A percentile compares a stretch with the other conserved stretches of the same genome.
phyloP scores from a whole-genome alignment of 73 alveolate species.

The Urostyla sp. region DNA sequence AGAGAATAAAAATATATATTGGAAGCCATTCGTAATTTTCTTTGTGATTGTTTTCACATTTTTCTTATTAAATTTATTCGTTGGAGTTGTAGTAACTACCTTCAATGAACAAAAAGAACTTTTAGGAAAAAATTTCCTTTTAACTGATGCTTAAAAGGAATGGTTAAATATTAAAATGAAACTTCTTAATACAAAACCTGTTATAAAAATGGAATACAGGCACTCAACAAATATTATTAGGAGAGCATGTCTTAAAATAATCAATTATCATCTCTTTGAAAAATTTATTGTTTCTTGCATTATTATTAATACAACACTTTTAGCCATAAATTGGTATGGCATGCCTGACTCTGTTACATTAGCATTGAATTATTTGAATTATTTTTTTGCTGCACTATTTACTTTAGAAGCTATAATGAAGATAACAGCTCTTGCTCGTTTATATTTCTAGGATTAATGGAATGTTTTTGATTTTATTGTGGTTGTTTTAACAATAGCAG shows the following conservation, averaged over 20 bases:
- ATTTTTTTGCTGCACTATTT: slow-evolving; percentile 59
- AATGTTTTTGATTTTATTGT: slow-evolving; percentile 75
- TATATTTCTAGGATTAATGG: slow-evolving; percentile 67
- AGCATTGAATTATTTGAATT: slow-evolving; percentile 46
- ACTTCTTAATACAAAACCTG: background rate
- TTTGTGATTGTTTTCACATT: slow-evolving; percentile 16
- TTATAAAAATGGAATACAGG: background rate
- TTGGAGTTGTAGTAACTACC: slow-evolving; percentile 22
- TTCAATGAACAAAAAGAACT: background rate
- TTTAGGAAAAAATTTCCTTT: slow-evolving; percentile 6
- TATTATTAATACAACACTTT: background rate
- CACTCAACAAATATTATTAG: background rate
- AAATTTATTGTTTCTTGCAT: slow-evolving; percentile 20
- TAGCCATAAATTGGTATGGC: slow-evolving; percentile 13
- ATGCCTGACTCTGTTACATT: background rate
- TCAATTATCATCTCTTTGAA: background rate
- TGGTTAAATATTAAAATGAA: background rate
- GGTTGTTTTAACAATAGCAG: slow-evolving; percentile 70
- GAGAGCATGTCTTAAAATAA: background rate
- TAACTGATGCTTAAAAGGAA: slow-evolving; percentile 12
- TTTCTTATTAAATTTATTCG: slow-evolving; percentile 27
- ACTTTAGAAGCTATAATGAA: slow-evolving; percentile 66
- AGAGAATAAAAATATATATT: background rate
- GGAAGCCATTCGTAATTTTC: slow-evolving; percentile 6
- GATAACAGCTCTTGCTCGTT: slow-evolving; percentile 48